These are phyloP conservation scores for Paxillus involutus DNA, from an alignment of 768 basidiomycete species.

Conservation along the genomic window DNA sequence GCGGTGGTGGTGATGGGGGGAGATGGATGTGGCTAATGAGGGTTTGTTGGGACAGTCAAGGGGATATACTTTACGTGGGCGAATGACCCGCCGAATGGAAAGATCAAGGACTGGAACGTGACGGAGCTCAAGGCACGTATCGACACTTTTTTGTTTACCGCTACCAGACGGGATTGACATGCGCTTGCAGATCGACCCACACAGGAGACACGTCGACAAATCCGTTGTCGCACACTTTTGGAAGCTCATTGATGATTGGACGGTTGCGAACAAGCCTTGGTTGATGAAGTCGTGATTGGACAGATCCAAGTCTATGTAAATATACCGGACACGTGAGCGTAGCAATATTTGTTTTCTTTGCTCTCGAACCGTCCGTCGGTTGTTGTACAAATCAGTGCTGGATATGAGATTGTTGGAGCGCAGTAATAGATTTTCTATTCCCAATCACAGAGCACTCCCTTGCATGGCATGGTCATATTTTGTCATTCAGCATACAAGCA, in stretches of 20 bases:
- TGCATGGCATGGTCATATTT: background rate
- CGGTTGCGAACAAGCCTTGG: conserved; percentile 75
- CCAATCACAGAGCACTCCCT: too few relatives aligned
- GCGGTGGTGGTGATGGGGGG: background rate
- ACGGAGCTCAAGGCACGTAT: conserved; percentile 80
- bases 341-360: background rate
- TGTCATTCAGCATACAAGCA: background rate
- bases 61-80: conserved; percentile 95
- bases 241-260: conserved; percentile 89
- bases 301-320: background rate
- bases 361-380: background rate
- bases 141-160: background rate
- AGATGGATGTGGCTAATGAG: background rate
- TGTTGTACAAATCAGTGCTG: background rate
- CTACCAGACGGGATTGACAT: background rate
- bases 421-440: background rate
- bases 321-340: background rate
- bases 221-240: conserved; percentile 95
- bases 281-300: conserved; percentile 46
- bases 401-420: background rate
- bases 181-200: conserved; percentile 74
- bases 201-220: conserved; percentile 90
- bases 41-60: conserved; percentile 59
- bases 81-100: conserved; percentile 85
- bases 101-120: conserved; percentile 97